Percentiles rank a stretch among this genome's conserved stretches.
These are phyloP conservation scores for Lentinula aciculospora DNA, from an alignment of 768 basidiomycete genomes.

Conservation along the genomic window DNA sequence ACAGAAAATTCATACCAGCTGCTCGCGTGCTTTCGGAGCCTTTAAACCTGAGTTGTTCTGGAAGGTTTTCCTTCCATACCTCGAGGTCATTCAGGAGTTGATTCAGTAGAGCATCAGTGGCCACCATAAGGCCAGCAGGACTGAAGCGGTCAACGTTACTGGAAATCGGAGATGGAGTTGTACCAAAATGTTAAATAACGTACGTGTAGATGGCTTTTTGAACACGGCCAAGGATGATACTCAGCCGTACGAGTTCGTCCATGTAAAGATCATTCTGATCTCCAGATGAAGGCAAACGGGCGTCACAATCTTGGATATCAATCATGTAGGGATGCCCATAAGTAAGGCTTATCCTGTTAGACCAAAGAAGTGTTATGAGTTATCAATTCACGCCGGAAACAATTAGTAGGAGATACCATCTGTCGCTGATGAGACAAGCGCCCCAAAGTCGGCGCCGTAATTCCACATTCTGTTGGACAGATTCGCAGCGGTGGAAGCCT, in stretches of 20 bases:
- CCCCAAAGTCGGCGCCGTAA: conserved; percentile 90
- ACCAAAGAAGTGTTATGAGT: conserved; percentile 7
- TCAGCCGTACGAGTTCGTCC: conserved; percentile 88
- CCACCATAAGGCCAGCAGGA: conserved; percentile 81
- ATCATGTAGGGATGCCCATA: conserved; percentile 96
- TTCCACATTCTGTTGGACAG: conserved; percentile 79
- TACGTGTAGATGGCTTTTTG: conserved; percentile 92
- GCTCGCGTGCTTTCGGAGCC: conserved; percentile 62
- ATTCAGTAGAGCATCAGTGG: conserved; percentile 76
- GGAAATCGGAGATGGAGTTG: conserved; percentile 4
- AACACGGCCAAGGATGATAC: conserved; percentile 86
- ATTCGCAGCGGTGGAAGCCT: conserved; percentile 90
- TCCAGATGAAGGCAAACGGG: conserved; percentile 85
- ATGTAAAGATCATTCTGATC: conserved; percentile 75
- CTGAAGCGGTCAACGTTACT: conserved; percentile 27
- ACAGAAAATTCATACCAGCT: conserved; percentile 49
- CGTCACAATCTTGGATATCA: conserved; percentile 94
- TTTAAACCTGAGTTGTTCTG: conserved; percentile 70
- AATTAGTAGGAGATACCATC: conserved; percentile 54
- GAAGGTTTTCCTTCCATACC: conserved; percentile 74
- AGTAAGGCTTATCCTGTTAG: conserved; percentile 70
- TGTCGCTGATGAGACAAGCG: conserved; percentile 88
- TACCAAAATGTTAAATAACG: conserved; percentile 12
- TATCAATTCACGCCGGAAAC: conserved; percentile 2
- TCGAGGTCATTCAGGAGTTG: conserved; percentile 60